Conservation (phyloP, 179 eudicot species). For the Heliamphora pulchella region DNA sequence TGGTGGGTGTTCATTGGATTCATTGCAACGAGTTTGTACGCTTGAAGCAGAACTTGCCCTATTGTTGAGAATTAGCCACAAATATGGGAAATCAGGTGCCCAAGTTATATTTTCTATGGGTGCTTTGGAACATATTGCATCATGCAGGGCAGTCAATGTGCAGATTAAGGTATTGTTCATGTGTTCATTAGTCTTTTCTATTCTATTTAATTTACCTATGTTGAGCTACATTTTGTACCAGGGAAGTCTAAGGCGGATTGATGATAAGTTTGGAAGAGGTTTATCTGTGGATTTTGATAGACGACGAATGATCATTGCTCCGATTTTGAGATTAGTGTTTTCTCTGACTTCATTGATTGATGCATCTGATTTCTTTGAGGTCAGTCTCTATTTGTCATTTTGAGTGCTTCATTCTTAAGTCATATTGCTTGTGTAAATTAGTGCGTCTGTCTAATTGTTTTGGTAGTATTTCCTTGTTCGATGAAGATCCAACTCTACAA, state of each 20-base stretch:
- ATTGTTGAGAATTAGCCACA: conserved; percentile 74
- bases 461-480: not conserved
- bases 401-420: conserved; percentile 5
- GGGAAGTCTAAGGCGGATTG: conserved; percentile 60
- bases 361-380: conserved; percentile 85
- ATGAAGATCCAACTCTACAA: not conserved
- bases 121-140: conserved; percentile 66
- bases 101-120: conserved; percentile 85
- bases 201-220: conserved; percentile 9
- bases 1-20: conserved; percentile 64
- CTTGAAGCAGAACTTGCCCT: conserved; percentile 94
- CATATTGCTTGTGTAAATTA: not conserved
- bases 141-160: conserved; percentile 73
- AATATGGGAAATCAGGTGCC: conserved; percentile 81
- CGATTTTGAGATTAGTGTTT: conserved; percentile 73
- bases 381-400: conserved; percentile 20
- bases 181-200: not conserved
- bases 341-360: conserved; percentile 84
- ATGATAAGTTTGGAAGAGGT: conserved; percentile 45
- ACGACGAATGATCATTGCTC: conserved; percentile 63
- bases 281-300: conserved; percentile 40
- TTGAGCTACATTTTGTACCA: conserved; percentile 22
- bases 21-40: conserved; percentile 72
- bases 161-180: conserved; percentile 53
- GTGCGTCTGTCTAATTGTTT: not conserved